A percentile compares a stretch with the other conserved stretches of the same genome.
phyloP scores from a whole-genome alignment of 148 eudicot species.

The Talinum fruticosum region DNA sequence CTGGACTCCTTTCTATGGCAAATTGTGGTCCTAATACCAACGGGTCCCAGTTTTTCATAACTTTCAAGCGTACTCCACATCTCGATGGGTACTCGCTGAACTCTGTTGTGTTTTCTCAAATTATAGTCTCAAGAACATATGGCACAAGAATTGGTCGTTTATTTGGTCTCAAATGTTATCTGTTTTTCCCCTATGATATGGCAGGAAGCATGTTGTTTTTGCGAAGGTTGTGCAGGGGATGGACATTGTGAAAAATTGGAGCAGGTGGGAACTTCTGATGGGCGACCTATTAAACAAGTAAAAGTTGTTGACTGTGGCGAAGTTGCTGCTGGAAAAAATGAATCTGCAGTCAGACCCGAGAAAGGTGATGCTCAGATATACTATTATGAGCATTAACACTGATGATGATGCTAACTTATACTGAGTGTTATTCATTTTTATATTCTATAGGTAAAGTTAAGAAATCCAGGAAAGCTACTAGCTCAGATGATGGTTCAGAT shows the following conservation, averaged over 20 bases:
- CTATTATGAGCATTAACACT: conserved; percentile 4
- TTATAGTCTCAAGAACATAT: background rate
- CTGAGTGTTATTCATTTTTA: conserved; percentile 9
- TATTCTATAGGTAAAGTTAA: conserved; percentile 51
- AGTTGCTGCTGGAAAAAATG: conserved; percentile 40
- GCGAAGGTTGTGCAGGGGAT: conserved; percentile 86
- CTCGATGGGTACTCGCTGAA: conserved; percentile 72
- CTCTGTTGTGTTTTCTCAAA: conserved; percentile 1
- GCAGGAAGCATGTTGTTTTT: conserved; percentile 95
- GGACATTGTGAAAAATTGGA: conserved; percentile 79
- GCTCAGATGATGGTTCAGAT: conserved; percentile 66
- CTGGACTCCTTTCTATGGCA: conserved; percentile 96
- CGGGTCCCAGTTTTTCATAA: conserved; percentile 94
- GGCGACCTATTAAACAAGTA: conserved; percentile 55
- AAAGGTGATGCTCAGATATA: conserved; percentile 52
- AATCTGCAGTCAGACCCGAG: conserved; percentile 35
- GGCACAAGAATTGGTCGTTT: background rate
- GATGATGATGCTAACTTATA: background rate
- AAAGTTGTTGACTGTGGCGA: conserved; percentile 86
- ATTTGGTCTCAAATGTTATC: background rate
- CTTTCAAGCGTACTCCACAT: conserved; percentile 74
- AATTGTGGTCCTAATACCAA: conserved; percentile 85
- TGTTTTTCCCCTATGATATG: conserved; percentile 17
- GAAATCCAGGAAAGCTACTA: conserved; percentile 41
- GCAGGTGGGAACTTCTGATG: conserved; percentile 61